Evolutionary conservation across 768 basidiomycete species (phyloP).

Genomic region (Dacryopinax primogenitus): DNA sequence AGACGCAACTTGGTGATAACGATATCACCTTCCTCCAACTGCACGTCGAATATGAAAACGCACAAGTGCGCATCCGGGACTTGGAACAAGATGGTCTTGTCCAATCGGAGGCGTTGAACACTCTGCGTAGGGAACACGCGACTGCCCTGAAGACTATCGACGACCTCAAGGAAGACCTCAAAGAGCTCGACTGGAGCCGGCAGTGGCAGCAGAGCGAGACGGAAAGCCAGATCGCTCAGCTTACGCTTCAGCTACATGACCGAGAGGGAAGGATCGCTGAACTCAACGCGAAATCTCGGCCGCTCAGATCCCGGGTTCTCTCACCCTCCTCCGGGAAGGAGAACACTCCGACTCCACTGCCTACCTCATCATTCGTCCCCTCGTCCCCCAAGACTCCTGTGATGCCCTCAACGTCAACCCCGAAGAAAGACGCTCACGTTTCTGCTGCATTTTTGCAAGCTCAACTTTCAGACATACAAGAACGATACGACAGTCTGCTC

Average conservation of each 20-base stretch:
- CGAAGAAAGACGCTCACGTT: not conserved
- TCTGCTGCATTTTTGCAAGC: not conserved
- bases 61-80: not conserved
- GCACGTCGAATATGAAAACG: not conserved
- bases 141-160: not conserved
- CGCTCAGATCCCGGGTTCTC: not conserved
- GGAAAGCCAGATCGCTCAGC: not conserved
- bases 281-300: not conserved
- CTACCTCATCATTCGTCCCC: not conserved
- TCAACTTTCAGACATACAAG: not conserved
- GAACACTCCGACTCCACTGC: not conserved
- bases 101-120: not conserved
- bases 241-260: not conserved
- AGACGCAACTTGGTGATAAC: conserved; percentile 2
- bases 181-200: not conserved
- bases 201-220: not conserved
- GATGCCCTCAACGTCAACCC: not conserved
- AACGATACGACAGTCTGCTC: not conserved
- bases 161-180: not conserved
- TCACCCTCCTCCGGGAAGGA: not conserved
- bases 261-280: not conserved
- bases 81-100: not conserved
- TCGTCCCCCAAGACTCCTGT: not conserved
- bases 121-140: not conserved
- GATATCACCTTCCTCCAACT: conserved; percentile 3